Conservation (phyloP, 768 basidiomycete species). For the Tricholoma sp. region DNA sequence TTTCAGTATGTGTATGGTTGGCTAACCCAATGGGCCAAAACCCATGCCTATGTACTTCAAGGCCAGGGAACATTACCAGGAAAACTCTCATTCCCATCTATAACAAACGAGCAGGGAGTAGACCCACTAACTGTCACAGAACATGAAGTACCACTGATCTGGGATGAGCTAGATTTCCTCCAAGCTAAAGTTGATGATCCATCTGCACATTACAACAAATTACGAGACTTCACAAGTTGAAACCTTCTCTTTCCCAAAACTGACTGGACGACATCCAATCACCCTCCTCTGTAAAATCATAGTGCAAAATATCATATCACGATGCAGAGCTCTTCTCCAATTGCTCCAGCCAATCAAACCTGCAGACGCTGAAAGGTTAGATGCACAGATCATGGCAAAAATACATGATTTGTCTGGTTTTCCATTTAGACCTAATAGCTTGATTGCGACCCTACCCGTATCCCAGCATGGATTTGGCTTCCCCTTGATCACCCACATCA, state of each 20-base stretch:
- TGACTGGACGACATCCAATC: neutral
- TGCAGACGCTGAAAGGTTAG: neutral
- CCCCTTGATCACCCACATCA: neutral
- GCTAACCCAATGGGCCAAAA: constrained; percentile 15
- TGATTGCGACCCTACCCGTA: neutral
- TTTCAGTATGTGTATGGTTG: constrained; percentile 14
- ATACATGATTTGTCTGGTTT: neutral
- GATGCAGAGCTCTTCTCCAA: neutral
- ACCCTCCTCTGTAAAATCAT: neutral
- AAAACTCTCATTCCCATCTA: neutral
- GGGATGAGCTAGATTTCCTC: neutral
- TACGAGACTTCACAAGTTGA: neutral
- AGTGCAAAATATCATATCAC: neutral
- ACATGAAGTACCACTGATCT: constrained; percentile 1
- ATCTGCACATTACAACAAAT: neutral
- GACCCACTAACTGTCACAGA: constrained; percentile 5
- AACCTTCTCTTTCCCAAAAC: neutral
- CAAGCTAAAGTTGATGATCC: neutral
- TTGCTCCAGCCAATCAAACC: neutral
- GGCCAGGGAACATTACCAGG: neutral
- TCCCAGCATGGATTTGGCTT: neutral
- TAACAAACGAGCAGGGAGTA: neutral
- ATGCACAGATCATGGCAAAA: neutral
- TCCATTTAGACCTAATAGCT: neutral
- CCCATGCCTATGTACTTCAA: constrained; percentile 8